phyloP scores from a whole-genome alignment of 2,329 filamentous ascomycete species.

The Chaetomium globosum region DNA sequence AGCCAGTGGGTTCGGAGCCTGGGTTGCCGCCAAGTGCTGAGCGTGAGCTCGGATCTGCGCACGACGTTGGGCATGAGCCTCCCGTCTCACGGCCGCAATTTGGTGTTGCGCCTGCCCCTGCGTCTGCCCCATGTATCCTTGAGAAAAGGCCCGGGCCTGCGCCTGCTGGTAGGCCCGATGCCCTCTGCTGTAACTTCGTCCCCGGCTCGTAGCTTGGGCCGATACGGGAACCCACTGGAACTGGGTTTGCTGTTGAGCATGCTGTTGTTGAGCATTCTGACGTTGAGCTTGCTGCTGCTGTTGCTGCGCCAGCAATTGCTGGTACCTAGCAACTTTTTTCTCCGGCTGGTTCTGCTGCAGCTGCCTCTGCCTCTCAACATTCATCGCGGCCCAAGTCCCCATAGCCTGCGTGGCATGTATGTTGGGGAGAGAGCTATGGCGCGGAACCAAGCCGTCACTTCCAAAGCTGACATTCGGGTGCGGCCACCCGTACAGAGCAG shows the following conservation, averaged over 20 bases:
- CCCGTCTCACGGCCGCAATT: constrained; percentile 1
- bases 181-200: background rate
- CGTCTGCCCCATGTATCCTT: background rate
- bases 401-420: background rate
- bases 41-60: background rate
- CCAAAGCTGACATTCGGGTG: background rate
- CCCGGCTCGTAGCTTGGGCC: background rate
- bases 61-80: background rate
- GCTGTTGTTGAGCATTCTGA: background rate
- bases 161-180: background rate
- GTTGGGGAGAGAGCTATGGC: background rate
- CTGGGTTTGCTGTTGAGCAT: background rate
- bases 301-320: background rate
- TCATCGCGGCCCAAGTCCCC: background rate
- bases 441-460: background rate
- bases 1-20: background rate
- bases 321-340: background rate
- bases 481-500: background rate
- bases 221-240: background rate
- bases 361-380: background rate
- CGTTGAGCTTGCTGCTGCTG: constrained; percentile 2
- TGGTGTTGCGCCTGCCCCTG: constrained; percentile 9
- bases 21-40: background rate
- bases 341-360: background rate
- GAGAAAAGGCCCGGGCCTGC: background rate